Conservation (phyloP, 257 asterid species). For the Hygrophila difformis region DNA sequence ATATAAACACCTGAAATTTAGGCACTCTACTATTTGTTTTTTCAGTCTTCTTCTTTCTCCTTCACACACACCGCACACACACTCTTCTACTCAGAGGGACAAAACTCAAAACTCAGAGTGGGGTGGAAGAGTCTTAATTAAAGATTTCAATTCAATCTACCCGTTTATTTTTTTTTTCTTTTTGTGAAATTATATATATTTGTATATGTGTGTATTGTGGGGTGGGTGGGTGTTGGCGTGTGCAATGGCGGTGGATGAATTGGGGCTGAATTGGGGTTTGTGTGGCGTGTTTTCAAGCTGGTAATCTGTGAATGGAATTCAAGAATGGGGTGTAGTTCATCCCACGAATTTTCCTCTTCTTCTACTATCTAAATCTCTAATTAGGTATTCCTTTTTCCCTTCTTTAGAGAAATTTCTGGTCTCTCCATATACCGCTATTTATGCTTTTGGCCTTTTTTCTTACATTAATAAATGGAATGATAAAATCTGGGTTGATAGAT, state of each 20-base stretch:
- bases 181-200: no score
- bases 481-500: constrained; percentile 13
- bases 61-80: constrained; percentile 10
- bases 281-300: background rate
- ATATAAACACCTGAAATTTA: constrained; percentile 1
- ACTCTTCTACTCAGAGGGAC: background rate
- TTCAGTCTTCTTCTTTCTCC: constrained; percentile 6
- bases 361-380: constrained; percentile 14
- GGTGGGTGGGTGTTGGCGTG: no score
- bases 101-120: background rate
- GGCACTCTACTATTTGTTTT: constrained; percentile 2
- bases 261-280: background rate
- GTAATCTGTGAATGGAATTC: background rate
- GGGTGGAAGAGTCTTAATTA: background rate
- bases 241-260: constrained; percentile 5
- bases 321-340: constrained; percentile 22
- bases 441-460: background rate
- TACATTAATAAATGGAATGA: background rate
- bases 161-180: no score
- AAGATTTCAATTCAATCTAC: no score
- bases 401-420: constrained; percentile 9
- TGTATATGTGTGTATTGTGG: no score
- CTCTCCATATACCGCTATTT: constrained; percentile 6
- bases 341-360: constrained; percentile 24
- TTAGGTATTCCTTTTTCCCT: background rate